These are phyloP conservation scores for Candida schatavii DNA, from an alignment of 805 yeast species.

Conservation along the genomic window DNA sequence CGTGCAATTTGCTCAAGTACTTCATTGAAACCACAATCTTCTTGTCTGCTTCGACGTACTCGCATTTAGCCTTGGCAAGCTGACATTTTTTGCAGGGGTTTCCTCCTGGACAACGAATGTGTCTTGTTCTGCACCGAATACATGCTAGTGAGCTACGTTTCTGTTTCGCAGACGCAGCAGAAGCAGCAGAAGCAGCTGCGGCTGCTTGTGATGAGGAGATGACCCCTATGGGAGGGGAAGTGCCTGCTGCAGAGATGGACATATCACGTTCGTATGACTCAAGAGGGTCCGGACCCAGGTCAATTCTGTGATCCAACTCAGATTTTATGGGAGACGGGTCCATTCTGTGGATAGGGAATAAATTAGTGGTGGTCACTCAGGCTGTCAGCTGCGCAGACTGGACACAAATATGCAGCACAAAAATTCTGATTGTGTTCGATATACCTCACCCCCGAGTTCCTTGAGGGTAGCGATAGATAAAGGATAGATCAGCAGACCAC, in stretches of 20 bases:
- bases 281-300: no score
- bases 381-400: no score
- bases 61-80: constrained; percentile 56
- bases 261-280: no score
- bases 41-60: constrained; percentile 68
- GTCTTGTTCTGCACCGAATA: constrained; percentile 66
- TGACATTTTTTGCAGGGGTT: constrained; percentile 67
- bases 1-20: constrained; percentile 64
- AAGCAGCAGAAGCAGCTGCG: neutral
- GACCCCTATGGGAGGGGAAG: neutral
- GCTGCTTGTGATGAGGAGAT: neutral
- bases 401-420: no score
- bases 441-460: no score
- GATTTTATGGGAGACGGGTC: no score
- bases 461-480: no score
- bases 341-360: no score
- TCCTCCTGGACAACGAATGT: constrained; percentile 76
- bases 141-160: constrained; percentile 48
- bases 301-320: no score
- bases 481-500: no score
- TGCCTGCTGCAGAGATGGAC: neutral
- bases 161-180: constrained; percentile 11
- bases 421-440: no score
- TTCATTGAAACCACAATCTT: constrained; percentile 72
- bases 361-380: no score